These are phyloP conservation scores for Hypholoma sublateritium DNA, from an alignment of 768 basidiomycete genomes.

Conservation along the genomic window DNA sequence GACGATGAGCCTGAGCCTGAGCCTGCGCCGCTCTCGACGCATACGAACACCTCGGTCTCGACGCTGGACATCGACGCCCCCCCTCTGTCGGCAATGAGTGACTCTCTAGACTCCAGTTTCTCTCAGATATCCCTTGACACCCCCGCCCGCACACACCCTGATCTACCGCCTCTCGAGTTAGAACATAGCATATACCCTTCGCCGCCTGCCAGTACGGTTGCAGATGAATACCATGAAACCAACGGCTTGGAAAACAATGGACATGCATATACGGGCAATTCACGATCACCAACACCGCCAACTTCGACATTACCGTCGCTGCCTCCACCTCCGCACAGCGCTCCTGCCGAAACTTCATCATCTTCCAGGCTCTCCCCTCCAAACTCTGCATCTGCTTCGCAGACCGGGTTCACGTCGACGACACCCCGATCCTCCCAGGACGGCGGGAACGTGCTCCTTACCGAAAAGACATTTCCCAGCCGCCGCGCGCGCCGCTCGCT, in stretches of 20 bases:
- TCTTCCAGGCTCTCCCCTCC: conserved; percentile 13
- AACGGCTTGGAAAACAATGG: not conserved
- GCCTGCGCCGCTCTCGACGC: conserved; percentile 17
- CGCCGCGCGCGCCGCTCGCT: conserved; percentile 51
- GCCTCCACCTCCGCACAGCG: conserved; percentile 8
- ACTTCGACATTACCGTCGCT: not conserved
- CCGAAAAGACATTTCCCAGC: conserved; percentile 25
- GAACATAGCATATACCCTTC: not conserved
- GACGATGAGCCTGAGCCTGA: conserved; percentile 32
- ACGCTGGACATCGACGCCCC: conserved; percentile 50
- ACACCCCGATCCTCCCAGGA: conserved; percentile 7
- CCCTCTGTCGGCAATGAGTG: conserved; percentile 22
- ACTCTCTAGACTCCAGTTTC: conserved; percentile 34
- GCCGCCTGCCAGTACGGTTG: not conserved
- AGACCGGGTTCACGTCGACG: conserved; percentile 10
- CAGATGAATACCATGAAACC: not conserved
- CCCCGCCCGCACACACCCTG: conserved; percentile 4
- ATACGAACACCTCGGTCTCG: conserved; percentile 49
- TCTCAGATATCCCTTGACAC: conserved; percentile 38
- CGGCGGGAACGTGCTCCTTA: conserved; percentile 14
- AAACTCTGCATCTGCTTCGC: conserved; percentile 9
- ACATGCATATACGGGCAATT: not conserved
- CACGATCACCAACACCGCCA: not conserved
- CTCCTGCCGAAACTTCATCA: conserved; percentile 5
- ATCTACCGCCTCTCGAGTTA: not conserved